Conservation (phyloP, 2,329 filamentous ascomycete species). For the Fusarium cicatricum region DNA sequence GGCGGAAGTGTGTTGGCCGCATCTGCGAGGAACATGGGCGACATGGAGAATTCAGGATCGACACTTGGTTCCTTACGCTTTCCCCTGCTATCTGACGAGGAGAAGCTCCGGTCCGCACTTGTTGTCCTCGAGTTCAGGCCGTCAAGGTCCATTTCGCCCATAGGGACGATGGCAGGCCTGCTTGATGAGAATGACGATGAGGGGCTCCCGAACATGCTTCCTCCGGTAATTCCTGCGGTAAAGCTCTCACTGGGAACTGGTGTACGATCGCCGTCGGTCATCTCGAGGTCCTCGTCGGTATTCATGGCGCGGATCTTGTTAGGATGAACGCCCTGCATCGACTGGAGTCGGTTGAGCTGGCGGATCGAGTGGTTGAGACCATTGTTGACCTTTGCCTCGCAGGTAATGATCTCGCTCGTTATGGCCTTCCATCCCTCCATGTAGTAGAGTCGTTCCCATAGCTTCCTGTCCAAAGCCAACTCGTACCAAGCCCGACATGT, state of each 20-base stretch:
- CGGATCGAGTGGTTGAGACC: constrained; percentile 49
- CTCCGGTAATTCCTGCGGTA: constrained; percentile 30
- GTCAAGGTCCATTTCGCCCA: constrained; percentile 45
- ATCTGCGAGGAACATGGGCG: constrained; percentile 43
- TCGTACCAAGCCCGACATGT: constrained; percentile 85
- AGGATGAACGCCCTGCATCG: constrained; percentile 57
- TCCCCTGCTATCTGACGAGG: constrained; percentile 43
- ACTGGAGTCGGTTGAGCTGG: constrained; percentile 54
- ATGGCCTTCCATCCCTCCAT: constrained; percentile 87
- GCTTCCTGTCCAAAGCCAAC: constrained; percentile 79
- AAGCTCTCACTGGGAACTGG: constrained; percentile 37
- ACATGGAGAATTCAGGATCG: constrained; percentile 44
- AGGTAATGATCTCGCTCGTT: constrained; percentile 68
- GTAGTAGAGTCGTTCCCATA: constrained; percentile 87
- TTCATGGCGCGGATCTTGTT: constrained; percentile 64
- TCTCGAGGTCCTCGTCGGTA: constrained; percentile 59
- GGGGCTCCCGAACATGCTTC: constrained; percentile 49
- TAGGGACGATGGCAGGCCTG: constrained; percentile 34
- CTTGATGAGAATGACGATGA: constrained; percentile 45
- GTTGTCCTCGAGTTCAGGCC: constrained; percentile 41
- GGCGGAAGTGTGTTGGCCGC: constrained; percentile 48
- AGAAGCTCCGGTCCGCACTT: constrained; percentile 42
- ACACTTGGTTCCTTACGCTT: constrained; percentile 50
- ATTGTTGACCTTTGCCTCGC: constrained; percentile 68
- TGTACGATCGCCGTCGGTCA: constrained; percentile 51